Evolutionary conservation across 2,329 filamentous ascomycete genomes (phyloP), one percentile per base, ranked within the genome.

Genomic region (Teratosphaeriaceae sp.): DNA sequence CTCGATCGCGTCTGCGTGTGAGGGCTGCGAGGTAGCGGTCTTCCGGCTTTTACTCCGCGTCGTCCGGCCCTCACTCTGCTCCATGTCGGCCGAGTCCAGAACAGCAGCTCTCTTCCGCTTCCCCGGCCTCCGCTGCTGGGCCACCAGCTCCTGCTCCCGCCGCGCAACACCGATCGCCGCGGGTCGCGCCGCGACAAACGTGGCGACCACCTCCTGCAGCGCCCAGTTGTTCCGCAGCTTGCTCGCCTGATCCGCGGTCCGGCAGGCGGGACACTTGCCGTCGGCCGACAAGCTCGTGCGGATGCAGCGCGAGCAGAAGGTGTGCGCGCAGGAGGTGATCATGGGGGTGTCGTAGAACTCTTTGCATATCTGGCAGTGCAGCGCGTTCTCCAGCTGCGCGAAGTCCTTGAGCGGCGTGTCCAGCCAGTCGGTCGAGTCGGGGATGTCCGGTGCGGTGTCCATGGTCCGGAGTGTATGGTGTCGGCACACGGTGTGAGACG

Each of bases 361-460:
- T 63, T 97, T 97, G 78, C 92, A 98, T 46, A 98, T 85, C 65
- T 97, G 87, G 67, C 92, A 98, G 55, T 92, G 86, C 16, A 98
- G 74, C 2, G 88, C 81, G 47, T 84, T 81, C 59, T 98, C 92
- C 49, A 98, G 78, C 12, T 77, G 70, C 37, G 80, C 73, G 43
- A 94, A 76, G 12, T 70, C 70, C 13, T 78, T 67, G 1, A 94
- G 71, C 2, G 80, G 75, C 11, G 87, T 94, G 9, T 70, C 58
- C 5, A 88, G 72, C 87, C 87, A 94, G 69, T 94, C 87, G 41
- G 86, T 89, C n/a, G 85, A 82, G 66, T 92, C 86, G 38, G 83
- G 67, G 31, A 90, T 30, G 31, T 35, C 38, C 5, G 11, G 16
- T 13, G 22, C 22, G 24, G 7, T 40, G 19, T 41, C 16, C 38